Conservation (phyloP, 768 basidiomycete species). For the Trametes cingulata region DNA sequence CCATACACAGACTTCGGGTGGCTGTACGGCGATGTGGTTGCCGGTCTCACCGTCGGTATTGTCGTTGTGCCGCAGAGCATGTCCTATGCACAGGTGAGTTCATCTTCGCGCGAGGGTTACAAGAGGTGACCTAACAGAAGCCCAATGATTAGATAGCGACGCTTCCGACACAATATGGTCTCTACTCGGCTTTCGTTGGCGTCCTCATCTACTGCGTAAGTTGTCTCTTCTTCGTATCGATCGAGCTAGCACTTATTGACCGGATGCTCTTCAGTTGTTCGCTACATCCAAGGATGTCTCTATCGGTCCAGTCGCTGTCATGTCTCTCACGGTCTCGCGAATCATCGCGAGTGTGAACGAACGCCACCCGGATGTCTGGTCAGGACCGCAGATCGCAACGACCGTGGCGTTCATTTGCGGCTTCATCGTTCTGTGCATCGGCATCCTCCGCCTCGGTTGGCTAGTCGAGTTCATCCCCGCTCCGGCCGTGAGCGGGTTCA, state of each 20-base stretch:
- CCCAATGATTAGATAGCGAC: constrained; percentile 66
- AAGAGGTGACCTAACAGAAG: not conserved
- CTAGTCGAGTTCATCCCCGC: constrained; percentile 92
- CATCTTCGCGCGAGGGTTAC: not conserved
- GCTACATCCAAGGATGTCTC: constrained; percentile 98
- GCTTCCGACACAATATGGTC: constrained; percentile 83
- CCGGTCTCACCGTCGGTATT: constrained; percentile 91
- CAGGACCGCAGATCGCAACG: constrained; percentile 76
- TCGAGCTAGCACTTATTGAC: not conserved
- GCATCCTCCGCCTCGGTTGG: constrained; percentile 89
- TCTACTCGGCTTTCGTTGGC: constrained; percentile 93
- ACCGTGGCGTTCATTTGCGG: constrained; percentile 84
- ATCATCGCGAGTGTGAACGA: constrained; percentile 70
- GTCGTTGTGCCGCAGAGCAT: constrained; percentile 94
- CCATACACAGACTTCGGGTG: constrained; percentile 62
- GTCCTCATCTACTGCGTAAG: constrained; percentile 80
- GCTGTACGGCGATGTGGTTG: constrained; percentile 85
- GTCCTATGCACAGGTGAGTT: constrained; percentile 76
- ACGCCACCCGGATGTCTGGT: constrained; percentile 57
- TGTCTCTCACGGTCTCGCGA: constrained; percentile 86
- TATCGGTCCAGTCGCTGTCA: constrained; percentile 99
- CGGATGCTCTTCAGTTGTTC: constrained; percentile 72
- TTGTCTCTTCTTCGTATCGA: not conserved
- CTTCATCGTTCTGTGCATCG: constrained; percentile 88
- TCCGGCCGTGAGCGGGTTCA: constrained; percentile 85